These are phyloP conservation scores for Cajanus cajan DNA, from an alignment of 306 rosid species.

Conservation along the genomic window DNA sequence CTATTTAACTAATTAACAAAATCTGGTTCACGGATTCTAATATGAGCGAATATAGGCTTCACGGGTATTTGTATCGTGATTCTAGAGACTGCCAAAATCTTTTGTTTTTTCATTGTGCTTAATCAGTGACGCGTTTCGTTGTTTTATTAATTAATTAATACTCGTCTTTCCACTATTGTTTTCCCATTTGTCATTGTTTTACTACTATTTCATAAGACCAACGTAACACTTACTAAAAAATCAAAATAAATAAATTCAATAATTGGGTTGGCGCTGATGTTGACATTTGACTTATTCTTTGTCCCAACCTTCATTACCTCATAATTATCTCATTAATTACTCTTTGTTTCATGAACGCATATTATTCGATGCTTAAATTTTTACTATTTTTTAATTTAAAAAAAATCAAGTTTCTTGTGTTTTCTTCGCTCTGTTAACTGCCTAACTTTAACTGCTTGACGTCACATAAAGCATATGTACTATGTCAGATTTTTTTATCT, in stretches of 20 bases:
- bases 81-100: background rate
- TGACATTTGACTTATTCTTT: slow-evolving; percentile 30
- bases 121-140: slow-evolving; percentile 19
- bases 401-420: background rate
- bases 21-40: slow-evolving; percentile 8
- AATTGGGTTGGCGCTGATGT: slow-evolving; percentile 35
- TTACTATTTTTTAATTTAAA: no score
- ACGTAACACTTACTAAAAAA: background rate
- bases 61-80: slow-evolving; percentile 22
- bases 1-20: background rate
- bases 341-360: no score
- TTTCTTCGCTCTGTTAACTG: background rate
- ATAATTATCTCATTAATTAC: no score
- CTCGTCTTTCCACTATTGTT: background rate
- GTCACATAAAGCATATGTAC: background rate
- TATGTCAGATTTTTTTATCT: background rate
- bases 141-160: background rate
- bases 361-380: no score
- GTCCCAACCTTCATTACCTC: background rate
- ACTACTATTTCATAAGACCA: background rate
- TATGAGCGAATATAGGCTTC: slow-evolving; percentile 25
- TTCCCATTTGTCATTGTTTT: slow-evolving; percentile 30
- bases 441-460: slow-evolving; percentile 22
- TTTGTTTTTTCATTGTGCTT: background rate
- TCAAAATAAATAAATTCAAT: background rate